Base-by-base conservation (phyloP, 352 stramenopile genomes). In the Phytophthora fragariaefolia region DNA sequence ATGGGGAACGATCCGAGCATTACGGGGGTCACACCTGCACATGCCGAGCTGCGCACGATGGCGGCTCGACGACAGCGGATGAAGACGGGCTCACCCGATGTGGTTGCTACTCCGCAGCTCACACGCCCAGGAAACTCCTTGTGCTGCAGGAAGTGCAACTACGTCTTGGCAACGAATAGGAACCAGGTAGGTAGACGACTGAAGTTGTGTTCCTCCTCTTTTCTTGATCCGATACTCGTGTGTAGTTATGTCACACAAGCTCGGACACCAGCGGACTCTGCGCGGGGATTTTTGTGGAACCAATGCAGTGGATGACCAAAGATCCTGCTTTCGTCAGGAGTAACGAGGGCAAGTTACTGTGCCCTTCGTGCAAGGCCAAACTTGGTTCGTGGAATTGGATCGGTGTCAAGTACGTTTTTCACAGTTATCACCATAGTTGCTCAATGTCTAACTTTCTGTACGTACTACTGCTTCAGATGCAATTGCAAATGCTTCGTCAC, bases 301-400 rank as follows among this genome's bases (percentile, higher is more conserved):
- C 83, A 0, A 81, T 94, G 70, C 40, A 77, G 40, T 94, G 85
- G 85, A 94, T 94, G 85, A 60, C 53, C 6, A 64, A 43, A 15
- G 48, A 65, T 0, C 17, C 43, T 1, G 53, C 52, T 5, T 80
- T 91, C 26, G 36, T 69, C 15, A 58, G 63, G 23, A 66, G 52
- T 32, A 84, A 83, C 26, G 66, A 86, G 23, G 85, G 85, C 26
- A 94, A 92, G 43, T 43, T 94, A 8, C 54, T 66, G 8, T 94
- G 85, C 59, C 85, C 85, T 15, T 80, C 81, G 12, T 93, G 85
- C 61, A 81, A 75, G 6, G 66, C 83, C 12, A 94, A 94, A 50
- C 71, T 94, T 55, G 85, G 85, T n/a, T 82, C 80, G 23, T 94
- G 80, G 80, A 87, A 82, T 56, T 94, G 85, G 85, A 82, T 82